Evolutionary conservation across 352 stramenopile genomes (phyloP).

Genomic region (Phytopythium ostracodes): DNA sequence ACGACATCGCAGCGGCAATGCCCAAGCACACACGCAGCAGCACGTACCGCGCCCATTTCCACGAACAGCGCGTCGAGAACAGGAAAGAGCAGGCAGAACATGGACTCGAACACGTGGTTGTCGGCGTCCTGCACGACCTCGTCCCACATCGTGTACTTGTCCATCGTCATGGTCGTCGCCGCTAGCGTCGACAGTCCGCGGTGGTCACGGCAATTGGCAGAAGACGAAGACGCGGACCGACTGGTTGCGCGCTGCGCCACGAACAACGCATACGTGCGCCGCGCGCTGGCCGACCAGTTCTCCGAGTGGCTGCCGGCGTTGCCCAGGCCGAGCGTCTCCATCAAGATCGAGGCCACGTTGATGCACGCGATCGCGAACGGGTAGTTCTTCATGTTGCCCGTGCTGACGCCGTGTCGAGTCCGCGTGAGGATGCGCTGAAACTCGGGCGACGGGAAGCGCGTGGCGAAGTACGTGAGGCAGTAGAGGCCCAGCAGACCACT

Average conservation of each 20-base stretch:
- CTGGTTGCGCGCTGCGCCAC: conserved; percentile 43
- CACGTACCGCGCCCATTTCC: conserved; percentile 80
- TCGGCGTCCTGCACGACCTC: conserved; percentile 62
- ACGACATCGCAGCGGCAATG: no score
- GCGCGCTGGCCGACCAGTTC: conserved; percentile 56
- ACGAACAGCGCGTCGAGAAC: conserved; percentile 83
- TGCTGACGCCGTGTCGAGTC: conserved; percentile 76
- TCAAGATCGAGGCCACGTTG: conserved; percentile 73
- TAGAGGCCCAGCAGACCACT: conserved; percentile 83
- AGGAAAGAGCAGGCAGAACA: conserved; percentile 81
- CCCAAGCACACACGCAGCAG: no score
- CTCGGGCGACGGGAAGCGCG: conserved; percentile 43
- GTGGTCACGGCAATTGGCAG: background rate
- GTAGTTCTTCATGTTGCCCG: conserved; percentile 89
- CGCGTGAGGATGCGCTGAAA: conserved; percentile 70
- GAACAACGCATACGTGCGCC: conserved; percentile 77
- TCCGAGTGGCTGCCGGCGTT: conserved; percentile 76
- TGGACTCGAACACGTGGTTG: conserved; percentile 84
- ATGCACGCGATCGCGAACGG: conserved; percentile 85
- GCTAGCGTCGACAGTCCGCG: conserved; percentile 2
- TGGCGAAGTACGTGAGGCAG: conserved; percentile 82
- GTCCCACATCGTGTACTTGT: conserved; percentile 62
- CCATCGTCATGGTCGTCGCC: conserved; percentile 12
- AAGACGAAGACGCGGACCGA: conserved; percentile 7
- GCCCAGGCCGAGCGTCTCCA: conserved; percentile 71